Conservation (phyloP, 805 yeast genomes). For the Helenozyma rhizophorensis region DNA sequence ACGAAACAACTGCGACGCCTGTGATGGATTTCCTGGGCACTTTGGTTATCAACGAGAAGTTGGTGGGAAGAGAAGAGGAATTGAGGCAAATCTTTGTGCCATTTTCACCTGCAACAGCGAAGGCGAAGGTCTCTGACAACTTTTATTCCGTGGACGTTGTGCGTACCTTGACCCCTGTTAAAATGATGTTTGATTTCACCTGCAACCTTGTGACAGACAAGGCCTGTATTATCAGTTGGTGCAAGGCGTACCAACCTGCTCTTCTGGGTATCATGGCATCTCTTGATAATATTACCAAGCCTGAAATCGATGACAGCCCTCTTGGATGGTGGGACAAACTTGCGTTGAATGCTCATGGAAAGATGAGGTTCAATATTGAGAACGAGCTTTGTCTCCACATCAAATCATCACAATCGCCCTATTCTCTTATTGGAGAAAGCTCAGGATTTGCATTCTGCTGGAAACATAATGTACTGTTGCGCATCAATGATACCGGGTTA, state of each 20-base stretch:
- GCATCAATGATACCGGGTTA: slow-evolving; percentile 47
- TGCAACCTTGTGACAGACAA: slow-evolving; percentile 41
- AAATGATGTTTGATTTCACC: slow-evolving; percentile 47
- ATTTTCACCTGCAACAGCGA: slow-evolving; percentile 45
- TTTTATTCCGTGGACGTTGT: slow-evolving; percentile 56
- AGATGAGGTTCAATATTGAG: slow-evolving; percentile 42
- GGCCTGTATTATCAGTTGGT: slow-evolving; percentile 58
- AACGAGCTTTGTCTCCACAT: slow-evolving; percentile 59
- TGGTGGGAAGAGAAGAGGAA: slow-evolving; percentile 39
- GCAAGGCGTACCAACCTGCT: slow-evolving; percentile 59
- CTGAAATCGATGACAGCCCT: slow-evolving; percentile 41
- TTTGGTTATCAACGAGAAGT: slow-evolving; percentile 54
- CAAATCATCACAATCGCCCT: slow-evolving; percentile 58
- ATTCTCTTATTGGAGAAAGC: slow-evolving; percentile 50
- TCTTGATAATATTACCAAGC: slow-evolving; percentile 43
- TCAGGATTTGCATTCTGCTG: slow-evolving; percentile 66
- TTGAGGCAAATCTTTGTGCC: slow-evolving; percentile 51
- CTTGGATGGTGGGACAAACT: slow-evolving; percentile 52
- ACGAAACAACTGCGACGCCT: slow-evolving; percentile 19
- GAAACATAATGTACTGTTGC: slow-evolving; percentile 49
- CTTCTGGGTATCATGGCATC: slow-evolving; percentile 45
- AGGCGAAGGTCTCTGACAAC: slow-evolving; percentile 31
- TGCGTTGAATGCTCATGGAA: slow-evolving; percentile 52
- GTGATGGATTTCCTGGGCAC: slow-evolving; percentile 38
- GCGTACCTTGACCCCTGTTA: slow-evolving; percentile 62